These are phyloP conservation scores for Limtongozyma cylindracea DNA, from an alignment of 805 yeast genomes.

Conservation along the genomic window DNA sequence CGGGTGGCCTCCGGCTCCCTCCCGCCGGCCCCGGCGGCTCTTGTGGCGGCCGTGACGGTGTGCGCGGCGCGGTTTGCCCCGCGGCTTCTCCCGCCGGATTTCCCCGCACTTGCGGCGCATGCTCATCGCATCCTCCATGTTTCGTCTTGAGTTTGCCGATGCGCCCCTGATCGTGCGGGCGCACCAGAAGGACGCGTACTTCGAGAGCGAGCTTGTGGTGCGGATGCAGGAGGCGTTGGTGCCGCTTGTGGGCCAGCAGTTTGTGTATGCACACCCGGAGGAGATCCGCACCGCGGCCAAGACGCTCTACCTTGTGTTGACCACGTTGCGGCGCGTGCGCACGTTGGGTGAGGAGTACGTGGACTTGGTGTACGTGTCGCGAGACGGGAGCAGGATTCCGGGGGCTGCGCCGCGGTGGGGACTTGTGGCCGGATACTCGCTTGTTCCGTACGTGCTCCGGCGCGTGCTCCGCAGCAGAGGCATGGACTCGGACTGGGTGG, in stretches of 20 bases:
- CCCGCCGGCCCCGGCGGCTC: too few relatives aligned
- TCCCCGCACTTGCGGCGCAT: too few relatives aligned
- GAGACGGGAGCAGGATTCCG: slow-evolving; percentile 25
- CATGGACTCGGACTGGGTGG: too few relatives aligned
- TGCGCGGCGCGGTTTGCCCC: too few relatives aligned
- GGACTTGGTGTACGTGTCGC: slow-evolving; percentile 41
- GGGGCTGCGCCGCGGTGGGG: slow-evolving; percentile 18
- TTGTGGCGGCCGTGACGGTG: too few relatives aligned
- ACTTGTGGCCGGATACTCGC: slow-evolving; percentile 31
- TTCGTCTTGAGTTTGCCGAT: slow-evolving; percentile 59
- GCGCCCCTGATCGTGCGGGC: slow-evolving; percentile 84
- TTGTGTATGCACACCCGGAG: slow-evolving; percentile 33
- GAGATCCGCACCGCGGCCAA: slow-evolving; percentile 35
- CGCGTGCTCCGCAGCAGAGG: slow-evolving; percentile 10
- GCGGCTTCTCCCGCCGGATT: too few relatives aligned
- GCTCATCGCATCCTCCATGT: too few relatives aligned
- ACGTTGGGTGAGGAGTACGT: slow-evolving; percentile 92
- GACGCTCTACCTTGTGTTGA: slow-evolving; percentile 38
- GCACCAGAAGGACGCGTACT: slow-evolving; percentile 69
- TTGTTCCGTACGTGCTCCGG: slow-evolving; percentile 31
- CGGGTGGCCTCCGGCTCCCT: too few relatives aligned
- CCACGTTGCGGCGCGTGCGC: slow-evolving; percentile 52
- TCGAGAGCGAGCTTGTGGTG: slow-evolving; percentile 24
- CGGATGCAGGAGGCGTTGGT: slow-evolving; percentile 32
- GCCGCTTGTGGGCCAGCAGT: slow-evolving; percentile 32